A percentile compares a stretch with the other conserved stretches of the same genome.
Evolutionary conservation across 768 basidiomycete species (phyloP).

Genomic region (Suillus subalutaceus): DNA sequence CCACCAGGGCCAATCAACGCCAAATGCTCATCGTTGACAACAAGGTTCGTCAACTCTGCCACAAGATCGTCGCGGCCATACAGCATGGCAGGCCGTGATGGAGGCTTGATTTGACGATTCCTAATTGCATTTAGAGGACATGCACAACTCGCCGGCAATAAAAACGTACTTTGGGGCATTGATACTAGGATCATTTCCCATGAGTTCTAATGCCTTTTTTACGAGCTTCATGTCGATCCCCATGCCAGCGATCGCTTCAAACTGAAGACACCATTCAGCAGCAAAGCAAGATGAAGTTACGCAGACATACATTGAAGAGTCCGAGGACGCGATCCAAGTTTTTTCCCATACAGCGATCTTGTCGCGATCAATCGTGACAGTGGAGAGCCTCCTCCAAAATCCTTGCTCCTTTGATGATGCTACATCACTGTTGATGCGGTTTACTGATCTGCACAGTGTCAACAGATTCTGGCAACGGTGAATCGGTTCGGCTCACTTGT

Average conservation of each 20-base stretch:
- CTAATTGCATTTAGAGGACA: too few species aligned
- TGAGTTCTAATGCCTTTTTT: too few species aligned
- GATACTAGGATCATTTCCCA: too few species aligned
- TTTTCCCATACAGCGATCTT: not conserved
- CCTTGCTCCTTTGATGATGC: not conserved
- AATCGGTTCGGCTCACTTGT: not conserved
- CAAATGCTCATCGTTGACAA: too few species aligned
- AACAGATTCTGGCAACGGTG: not conserved
- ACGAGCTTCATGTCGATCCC: too few species aligned
- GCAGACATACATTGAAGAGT: not conserved
- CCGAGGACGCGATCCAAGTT: not conserved
- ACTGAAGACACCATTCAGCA: too few species aligned
- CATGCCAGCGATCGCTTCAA: too few species aligned
- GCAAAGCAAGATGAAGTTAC: not conserved
- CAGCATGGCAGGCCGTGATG: too few species aligned
- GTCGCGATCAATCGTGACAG: not conserved
- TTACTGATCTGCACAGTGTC: not conserved
- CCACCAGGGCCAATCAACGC: too few species aligned
- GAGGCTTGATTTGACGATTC: too few species aligned
- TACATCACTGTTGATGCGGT: not conserved
- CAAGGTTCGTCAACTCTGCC: not conserved
- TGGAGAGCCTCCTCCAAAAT: not conserved
- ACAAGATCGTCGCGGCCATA: not conserved
- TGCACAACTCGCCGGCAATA: not conserved
- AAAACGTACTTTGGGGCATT: too few species aligned